Evolutionary conservation across 257 asterid species (phyloP).

Genomic region (Scutellaria galericulata): DNA sequence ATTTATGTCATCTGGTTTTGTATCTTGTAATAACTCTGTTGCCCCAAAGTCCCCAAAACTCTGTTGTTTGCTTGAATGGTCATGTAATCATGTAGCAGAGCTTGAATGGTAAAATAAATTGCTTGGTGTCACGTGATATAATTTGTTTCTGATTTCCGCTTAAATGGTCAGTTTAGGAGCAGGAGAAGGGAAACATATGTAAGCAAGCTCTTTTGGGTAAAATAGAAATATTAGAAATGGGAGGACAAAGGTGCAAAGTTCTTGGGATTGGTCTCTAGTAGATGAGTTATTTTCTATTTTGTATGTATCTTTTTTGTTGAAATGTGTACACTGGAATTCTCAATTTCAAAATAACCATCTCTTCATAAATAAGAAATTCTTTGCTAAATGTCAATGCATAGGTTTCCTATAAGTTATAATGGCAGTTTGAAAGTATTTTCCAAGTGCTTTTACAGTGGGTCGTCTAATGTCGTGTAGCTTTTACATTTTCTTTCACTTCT

Average conservation of each 20-base stretch:
- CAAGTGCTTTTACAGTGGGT: conserved; percentile 11
- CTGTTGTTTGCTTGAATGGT: neutral
- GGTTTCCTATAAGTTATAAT: neutral
- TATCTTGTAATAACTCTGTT: conserved; percentile 2
- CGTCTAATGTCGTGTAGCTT: conserved; percentile 5
- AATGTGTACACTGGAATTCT: conserved; percentile 6
- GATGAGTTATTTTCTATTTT: conserved; percentile 10
- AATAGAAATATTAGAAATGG: neutral
- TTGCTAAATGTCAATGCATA: conserved; percentile 6
- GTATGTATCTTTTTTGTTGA: neutral
- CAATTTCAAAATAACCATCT: conserved; percentile 2
- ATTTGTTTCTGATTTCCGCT: too few species aligned
- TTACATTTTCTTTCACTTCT: conserved; percentile 18
- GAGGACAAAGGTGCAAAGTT: conserved; percentile 4
- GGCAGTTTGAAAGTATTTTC: neutral
- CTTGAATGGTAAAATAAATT: conserved; percentile 14
- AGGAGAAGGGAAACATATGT: neutral
- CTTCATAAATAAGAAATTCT: conserved; percentile 4
- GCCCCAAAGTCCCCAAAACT: neutral
- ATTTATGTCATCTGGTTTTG: neutral
- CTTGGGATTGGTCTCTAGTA: conserved; percentile 9
- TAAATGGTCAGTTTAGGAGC: conserved; percentile 7
- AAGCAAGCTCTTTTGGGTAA: conserved; percentile 8
- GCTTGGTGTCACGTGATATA: neutral
- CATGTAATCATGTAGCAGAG: conserved; percentile 13